phyloP scores from a whole-genome alignment of 2,329 filamentous ascomycete genomes.

The Colletotrichum higginsianum region DNA sequence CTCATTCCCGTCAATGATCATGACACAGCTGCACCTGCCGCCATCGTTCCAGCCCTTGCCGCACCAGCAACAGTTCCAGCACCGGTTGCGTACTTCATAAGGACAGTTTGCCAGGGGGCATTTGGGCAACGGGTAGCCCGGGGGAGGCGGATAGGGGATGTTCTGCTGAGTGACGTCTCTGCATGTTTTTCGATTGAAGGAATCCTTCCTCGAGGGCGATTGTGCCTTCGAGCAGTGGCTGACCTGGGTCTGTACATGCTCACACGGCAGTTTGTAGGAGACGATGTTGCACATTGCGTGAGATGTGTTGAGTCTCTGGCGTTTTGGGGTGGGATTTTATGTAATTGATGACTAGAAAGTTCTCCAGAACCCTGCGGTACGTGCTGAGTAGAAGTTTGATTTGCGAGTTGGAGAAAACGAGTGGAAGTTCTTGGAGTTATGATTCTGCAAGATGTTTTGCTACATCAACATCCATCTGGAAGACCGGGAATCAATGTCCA shows the following conservation, averaged over 20 bases:
- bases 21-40: conserved; percentile 66
- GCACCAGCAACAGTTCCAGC: conserved; percentile 71
- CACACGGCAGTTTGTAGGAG: conserved; percentile 65
- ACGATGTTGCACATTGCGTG: conserved; percentile 64
- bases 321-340: background rate
- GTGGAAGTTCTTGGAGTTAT: background rate
- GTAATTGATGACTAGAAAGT: background rate
- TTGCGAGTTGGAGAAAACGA: background rate
- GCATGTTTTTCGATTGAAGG: conserved; percentile 56
- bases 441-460: too few species aligned
- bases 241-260: conserved; percentile 63
- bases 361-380: background rate
- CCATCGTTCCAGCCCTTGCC: conserved; percentile 66
- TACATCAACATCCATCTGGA: background rate
- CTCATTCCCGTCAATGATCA: conserved; percentile 65
- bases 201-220: conserved; percentile 45
- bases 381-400: too few species aligned
- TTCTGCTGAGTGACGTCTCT: conserved; percentile 59
- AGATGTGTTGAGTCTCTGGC: background rate
- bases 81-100: conserved; percentile 64
- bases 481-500: background rate
- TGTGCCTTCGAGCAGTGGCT: conserved; percentile 62
- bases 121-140: conserved; percentile 57
- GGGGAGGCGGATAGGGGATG: conserved; percentile 64
- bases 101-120: conserved; percentile 65